Conservation (phyloP, 495 filamentous ascomycete genomes). For the Lasiosphaeria miniovina region DNA sequence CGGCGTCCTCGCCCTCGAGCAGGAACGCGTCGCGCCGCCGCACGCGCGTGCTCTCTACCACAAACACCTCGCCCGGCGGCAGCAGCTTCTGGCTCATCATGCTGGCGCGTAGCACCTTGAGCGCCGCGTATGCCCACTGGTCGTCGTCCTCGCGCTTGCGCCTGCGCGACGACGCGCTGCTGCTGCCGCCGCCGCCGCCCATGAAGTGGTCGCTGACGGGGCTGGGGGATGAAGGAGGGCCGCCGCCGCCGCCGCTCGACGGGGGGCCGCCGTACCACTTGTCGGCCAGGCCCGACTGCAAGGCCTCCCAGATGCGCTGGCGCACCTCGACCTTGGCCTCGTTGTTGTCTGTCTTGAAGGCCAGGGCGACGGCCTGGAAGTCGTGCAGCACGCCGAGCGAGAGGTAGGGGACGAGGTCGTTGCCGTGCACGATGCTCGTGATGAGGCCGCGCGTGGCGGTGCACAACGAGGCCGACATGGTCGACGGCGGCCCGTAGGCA, state of each 20-base stretch:
- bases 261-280: constrained; percentile 40
- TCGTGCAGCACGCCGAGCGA: constrained; percentile 75
- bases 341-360: constrained; percentile 67
- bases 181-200: not conserved
- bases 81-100: constrained; percentile 70
- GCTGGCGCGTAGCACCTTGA: constrained; percentile 61
- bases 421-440: constrained; percentile 69
- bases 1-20: constrained; percentile 27
- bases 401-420: constrained; percentile 70
- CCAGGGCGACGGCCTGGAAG: constrained; percentile 65
- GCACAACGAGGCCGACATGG: constrained; percentile 69
- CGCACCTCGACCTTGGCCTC: constrained; percentile 64
- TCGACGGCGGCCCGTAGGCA: constrained; percentile 72
- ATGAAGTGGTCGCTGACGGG: too few relatives aligned
- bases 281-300: constrained; percentile 47
- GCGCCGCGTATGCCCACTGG: constrained; percentile 66
- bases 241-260: not conserved
- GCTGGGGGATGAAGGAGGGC: too few relatives aligned
- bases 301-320: constrained; percentile 60
- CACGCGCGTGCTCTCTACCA: constrained; percentile 61
- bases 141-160: constrained; percentile 52
- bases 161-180: not conserved
- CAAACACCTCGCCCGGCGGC: constrained; percentile 75
- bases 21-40: constrained; percentile 57
- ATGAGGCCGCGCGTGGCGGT: constrained; percentile 71